Base-by-base conservation (phyloP, 345 rosid genomes). In the Tarenaya hassleriana region DNA sequence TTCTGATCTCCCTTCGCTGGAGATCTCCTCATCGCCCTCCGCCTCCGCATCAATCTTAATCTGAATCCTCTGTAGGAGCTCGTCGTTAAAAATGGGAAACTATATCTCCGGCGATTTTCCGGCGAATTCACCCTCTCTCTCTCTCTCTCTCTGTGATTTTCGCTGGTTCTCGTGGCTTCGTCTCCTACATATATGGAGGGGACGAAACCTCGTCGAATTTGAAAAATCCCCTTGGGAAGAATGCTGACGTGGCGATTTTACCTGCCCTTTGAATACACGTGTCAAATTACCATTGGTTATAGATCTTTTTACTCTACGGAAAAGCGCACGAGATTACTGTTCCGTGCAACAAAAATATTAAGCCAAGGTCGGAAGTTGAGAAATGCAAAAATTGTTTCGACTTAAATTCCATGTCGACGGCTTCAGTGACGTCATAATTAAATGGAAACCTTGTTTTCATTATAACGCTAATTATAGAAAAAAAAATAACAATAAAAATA, bases 161-260 rank as follows among this genome's bases (percentile, higher is more conserved):
- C 16, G 50, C 15, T 54, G 52, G 4, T 56, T 27, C 29, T 63
- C 34, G 49, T 29, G 0, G 51, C 55, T 58, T 59, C 34, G 8
- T 39, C 55, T 41, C 65, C 70, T 52, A 59, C 56, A 52, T 66
- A 66, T 66, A 66, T 34, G 66, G 65, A 66, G 50, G 65, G 59
- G 44, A 59, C 9, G 61, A 47, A 54, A 59, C 27, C 32, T 52
- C 56, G 47, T 1, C 19, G 41, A 14, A 20, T 53, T 53, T 59
- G 3, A 53, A 61, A 58, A 52, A 50, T 9, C 43, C 16, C 10
- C 17, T 44, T 35, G 20, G 8, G 10, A 20, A 35, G n/a, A 21
- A 37, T 3, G 15, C 33, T 32, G 58, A 66, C 70, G 70, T 66
- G 65, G 70, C 60, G 50, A 12, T 41, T 66, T 66, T 59, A 65